A percentile compares a stretch with the other conserved stretches of the same genome.
Conservation (phyloP, 306 rosid species). For the Glycyrrhiza uralensis region DNA sequence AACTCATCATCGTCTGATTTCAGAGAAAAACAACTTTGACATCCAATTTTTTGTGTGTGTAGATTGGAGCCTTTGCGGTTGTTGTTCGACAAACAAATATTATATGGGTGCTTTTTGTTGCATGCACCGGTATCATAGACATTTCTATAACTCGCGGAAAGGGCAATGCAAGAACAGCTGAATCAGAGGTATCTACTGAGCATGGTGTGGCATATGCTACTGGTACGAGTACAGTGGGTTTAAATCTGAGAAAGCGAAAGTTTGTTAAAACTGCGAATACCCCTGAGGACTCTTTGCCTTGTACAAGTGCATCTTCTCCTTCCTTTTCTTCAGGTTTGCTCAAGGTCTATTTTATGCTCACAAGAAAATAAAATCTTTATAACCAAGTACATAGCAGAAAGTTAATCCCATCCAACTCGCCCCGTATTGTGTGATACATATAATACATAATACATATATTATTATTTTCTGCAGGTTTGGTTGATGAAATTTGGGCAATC, state of each 20-base stretch:
- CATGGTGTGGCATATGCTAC: slow-evolving; percentile 18
- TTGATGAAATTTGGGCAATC: slow-evolving; percentile 47
- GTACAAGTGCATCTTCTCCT: slow-evolving; percentile 24
- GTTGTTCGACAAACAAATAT: slow-evolving; percentile 83
- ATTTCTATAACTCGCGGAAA: slow-evolving; percentile 33
- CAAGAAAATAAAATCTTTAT: neutral
- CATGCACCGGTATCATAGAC: slow-evolving; percentile 62
- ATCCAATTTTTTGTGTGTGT: slow-evolving; percentile 28
- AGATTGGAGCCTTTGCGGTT: slow-evolving; percentile 75
- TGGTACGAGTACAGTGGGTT: slow-evolving; percentile 18
- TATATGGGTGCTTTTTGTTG: slow-evolving; percentile 78
- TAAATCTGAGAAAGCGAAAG: slow-evolving; percentile 59
- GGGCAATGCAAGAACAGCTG: slow-evolving; percentile 25
- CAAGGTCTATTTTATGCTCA: neutral
- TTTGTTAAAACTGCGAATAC: slow-evolving; percentile 22
- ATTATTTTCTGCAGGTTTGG: slow-evolving; percentile 55
- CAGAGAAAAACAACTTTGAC: neutral
- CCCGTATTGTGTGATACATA: neutral
- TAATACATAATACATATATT: slow-evolving; percentile 8
- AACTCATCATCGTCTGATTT: too few species aligned
- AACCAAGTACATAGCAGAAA: neutral
- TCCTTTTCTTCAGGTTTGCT: slow-evolving; percentile 49
- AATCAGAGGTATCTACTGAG: slow-evolving; percentile 28
- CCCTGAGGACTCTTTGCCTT: slow-evolving; percentile 8
- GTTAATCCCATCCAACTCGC: neutral